These are phyloP conservation scores for Apiospora aurea DNA, from an alignment of 2,329 filamentous ascomycete species.

Conservation along the genomic window DNA sequence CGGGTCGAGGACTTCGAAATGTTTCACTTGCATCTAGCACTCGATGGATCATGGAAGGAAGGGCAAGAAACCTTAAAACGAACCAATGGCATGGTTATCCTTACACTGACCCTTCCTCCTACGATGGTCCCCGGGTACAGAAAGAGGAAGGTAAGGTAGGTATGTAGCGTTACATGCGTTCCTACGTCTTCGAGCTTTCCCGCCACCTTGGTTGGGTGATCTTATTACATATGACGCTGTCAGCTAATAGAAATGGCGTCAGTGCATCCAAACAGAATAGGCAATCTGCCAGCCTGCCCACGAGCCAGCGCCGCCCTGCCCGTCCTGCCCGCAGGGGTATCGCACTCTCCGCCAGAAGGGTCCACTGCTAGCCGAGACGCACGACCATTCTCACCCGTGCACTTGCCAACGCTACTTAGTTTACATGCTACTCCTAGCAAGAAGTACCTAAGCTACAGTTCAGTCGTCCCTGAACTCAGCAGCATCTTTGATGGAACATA, in stretches of 20 bases:
- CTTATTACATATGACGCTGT: not conserved
- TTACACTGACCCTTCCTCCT: not conserved
- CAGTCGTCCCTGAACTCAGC: not conserved
- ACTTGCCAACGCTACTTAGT: not conserved
- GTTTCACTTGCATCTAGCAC: not conserved
- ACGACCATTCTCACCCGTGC: conserved; percentile 4
- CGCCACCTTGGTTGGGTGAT: not conserved
- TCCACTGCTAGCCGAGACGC: conserved; percentile 20
- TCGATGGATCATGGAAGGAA: no score
- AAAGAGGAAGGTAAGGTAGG: not conserved
- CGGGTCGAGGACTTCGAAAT: not conserved
- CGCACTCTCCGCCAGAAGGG: not conserved
- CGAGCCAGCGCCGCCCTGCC: not conserved
- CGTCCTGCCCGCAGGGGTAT: not conserved
- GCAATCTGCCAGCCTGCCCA: conserved; percentile 11
- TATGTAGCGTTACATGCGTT: not conserved
- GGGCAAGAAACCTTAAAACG: not conserved
- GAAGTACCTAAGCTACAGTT: not conserved
- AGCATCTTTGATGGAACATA: not conserved
- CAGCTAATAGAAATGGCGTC: not conserved
- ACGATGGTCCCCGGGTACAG: not conserved
- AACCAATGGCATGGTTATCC: not conserved
- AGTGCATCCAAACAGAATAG: conserved; percentile 5
- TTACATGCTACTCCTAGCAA: not conserved
- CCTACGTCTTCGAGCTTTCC: not conserved